phyloP scores from a whole-genome alignment of 2,329 filamentous ascomycete genomes.

The Colletotrichum plurivorum region DNA sequence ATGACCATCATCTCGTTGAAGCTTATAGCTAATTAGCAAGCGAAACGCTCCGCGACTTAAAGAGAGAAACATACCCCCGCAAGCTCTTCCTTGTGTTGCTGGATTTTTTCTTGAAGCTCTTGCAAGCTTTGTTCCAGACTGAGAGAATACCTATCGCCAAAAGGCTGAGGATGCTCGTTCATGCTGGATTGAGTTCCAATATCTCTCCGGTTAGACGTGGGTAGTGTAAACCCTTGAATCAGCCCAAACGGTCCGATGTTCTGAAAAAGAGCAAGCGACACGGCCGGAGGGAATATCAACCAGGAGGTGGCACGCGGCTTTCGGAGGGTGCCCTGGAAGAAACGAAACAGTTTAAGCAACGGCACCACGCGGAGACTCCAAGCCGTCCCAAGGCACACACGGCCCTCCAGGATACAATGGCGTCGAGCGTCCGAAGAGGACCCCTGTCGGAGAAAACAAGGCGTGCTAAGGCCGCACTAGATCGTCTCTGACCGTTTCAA shows the following conservation, averaged over 20 bases:
- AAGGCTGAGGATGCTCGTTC: slow-evolving; percentile 16
- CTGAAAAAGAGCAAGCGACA: slow-evolving; percentile 10
- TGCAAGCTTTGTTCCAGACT: slow-evolving; percentile 77
- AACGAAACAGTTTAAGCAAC: slow-evolving; percentile 40
- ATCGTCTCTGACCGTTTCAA: slow-evolving; percentile 38
- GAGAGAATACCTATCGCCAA: slow-evolving; percentile 59
- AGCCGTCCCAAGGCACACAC: slow-evolving; percentile 29
- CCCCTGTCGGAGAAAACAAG: slow-evolving; percentile 33
- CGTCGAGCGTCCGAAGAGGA: slow-evolving; percentile 24
- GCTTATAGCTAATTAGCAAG: slow-evolving; percentile 38
- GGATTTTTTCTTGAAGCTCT: slow-evolving; percentile 73
- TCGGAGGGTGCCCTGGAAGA: slow-evolving; percentile 28
- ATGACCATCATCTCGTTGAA: slow-evolving; percentile 36
- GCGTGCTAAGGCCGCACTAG: slow-evolving; percentile 31
- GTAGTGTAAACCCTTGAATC: slow-evolving; percentile 15
- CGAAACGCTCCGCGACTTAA: background rate
- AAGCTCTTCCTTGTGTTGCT: slow-evolving; percentile 67
- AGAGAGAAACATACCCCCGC: slow-evolving; percentile 38
- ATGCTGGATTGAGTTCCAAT: slow-evolving; percentile 14
- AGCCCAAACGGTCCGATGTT: slow-evolving; percentile 32
- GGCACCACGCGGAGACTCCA: slow-evolving; percentile 18
- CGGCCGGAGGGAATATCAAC: slow-evolving; percentile 4
- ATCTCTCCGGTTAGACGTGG: slow-evolving; percentile 15
- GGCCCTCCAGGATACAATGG: slow-evolving; percentile 28
- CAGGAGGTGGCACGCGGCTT: slow-evolving; percentile 27